These are phyloP conservation scores for Colletotrichum tabaci DNA, from an alignment of 2,329 filamentous ascomycete species.

Conservation along the genomic window DNA sequence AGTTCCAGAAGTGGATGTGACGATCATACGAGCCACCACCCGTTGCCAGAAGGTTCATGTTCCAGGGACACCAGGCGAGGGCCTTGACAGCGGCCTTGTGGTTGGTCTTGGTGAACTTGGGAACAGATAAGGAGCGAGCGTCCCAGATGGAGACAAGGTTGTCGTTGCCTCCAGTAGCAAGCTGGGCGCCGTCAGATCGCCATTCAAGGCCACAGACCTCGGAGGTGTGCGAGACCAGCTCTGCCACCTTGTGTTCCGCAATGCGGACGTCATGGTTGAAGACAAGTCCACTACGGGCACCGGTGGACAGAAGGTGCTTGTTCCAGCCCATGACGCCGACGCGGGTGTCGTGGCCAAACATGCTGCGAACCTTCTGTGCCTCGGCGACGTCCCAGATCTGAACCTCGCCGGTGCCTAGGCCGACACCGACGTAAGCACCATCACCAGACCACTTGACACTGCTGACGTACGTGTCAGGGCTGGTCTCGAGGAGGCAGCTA, in stretches of 20 bases:
- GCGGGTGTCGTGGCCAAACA: constrained; percentile 97
- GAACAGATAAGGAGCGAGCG: constrained; percentile 90
- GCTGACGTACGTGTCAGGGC: constrained; percentile 93
- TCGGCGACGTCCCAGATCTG: constrained; percentile 99
- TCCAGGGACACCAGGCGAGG: constrained; percentile 98
- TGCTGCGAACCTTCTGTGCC: constrained; percentile 94
- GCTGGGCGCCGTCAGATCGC: constrained; percentile 95
- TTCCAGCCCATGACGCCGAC: constrained; percentile 99
- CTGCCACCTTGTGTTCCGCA: constrained; percentile 97
- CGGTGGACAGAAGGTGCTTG: constrained; percentile 97
- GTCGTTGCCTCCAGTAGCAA: constrained; percentile 98
- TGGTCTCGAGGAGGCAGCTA: constrained; percentile 88
- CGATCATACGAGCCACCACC: constrained; percentile 97
- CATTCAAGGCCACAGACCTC: constrained; percentile 99
- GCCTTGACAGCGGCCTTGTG: constrained; percentile 99
- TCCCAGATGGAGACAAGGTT: constrained; percentile 99
- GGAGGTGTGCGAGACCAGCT: constrained; percentile 96
- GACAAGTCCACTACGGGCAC: constrained; percentile 93
- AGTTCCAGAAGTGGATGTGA: constrained; percentile 99
- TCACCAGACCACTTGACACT: constrained; percentile 99
- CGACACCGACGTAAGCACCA: constrained; percentile 95
- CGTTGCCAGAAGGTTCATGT: constrained; percentile 95
- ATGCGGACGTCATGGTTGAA: constrained; percentile 99
- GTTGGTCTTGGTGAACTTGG: constrained; percentile 99
- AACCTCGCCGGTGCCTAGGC: constrained; percentile 94